phyloP scores from a whole-genome alignment of 73 alveolate species.

The Breviolum minutum region DNA sequence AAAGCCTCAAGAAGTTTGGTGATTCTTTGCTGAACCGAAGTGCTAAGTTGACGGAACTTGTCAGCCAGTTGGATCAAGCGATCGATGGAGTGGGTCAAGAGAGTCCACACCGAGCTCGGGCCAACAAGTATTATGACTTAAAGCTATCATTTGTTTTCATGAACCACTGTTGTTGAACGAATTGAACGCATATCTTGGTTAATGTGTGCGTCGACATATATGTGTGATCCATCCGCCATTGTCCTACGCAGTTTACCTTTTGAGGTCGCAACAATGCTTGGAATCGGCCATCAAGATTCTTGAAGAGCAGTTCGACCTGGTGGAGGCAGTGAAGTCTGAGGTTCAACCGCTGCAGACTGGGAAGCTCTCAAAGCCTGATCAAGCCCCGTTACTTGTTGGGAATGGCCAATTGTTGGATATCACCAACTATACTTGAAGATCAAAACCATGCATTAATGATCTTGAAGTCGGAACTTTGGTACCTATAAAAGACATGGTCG shows the following conservation, averaged over 20 bases:
- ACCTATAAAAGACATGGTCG: too few relatives aligned
- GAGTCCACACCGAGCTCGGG: background rate
- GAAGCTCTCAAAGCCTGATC: background rate
- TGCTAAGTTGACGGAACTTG: background rate
- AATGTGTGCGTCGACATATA: too few relatives aligned
- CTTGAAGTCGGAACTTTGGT: too few relatives aligned
- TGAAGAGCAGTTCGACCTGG: background rate
- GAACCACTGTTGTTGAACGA: too few relatives aligned
- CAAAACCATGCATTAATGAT: too few relatives aligned
- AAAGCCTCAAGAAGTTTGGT: background rate
- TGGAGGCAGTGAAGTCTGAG: background rate
- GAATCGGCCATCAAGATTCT: constrained; percentile 1
- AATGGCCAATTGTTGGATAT: too few relatives aligned
- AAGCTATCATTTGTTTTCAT: background rate
- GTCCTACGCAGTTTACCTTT: background rate
- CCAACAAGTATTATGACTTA: background rate
- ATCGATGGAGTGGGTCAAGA: background rate
- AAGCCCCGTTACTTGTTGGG: background rate
- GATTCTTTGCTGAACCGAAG: background rate
- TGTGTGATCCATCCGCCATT: background rate
- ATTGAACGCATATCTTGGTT: too few relatives aligned
- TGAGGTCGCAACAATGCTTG: background rate
- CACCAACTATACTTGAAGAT: background rate
- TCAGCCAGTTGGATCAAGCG: background rate
- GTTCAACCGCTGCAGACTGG: background rate